Conservation (phyloP, 140 eudicot species). For the Cichorium intybus region DNA sequence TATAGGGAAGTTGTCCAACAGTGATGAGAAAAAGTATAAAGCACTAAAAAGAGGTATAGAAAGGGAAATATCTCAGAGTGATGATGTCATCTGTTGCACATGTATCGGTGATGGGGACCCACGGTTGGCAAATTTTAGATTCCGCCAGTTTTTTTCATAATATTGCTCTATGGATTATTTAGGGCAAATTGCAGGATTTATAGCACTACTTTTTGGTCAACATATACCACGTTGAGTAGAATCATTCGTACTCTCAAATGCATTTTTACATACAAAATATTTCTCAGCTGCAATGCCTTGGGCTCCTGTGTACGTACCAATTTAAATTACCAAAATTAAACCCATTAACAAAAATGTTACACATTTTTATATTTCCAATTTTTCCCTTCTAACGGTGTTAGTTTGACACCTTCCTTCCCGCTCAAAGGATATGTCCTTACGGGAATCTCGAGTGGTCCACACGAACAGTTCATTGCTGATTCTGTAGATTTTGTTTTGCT, state of each 20-base stretch:
- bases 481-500: constrained; percentile 92
- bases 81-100: too few species aligned
- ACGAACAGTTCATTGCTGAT: constrained; percentile 96
- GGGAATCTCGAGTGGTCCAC: constrained; percentile 92
- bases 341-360: background rate
- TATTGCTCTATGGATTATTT: too few species aligned
- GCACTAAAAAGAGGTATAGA: constrained; percentile 93
- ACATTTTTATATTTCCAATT: constrained; percentile 6
- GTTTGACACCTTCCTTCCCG: constrained; percentile 94
- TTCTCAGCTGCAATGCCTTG: constrained; percentile 95
- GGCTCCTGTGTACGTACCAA: constrained; percentile 91
- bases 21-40: constrained; percentile 96
- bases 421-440: constrained; percentile 85
- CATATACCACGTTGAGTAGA: constrained; percentile 90
- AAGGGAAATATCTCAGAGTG: constrained; percentile 98
- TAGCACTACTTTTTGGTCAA: constrained; percentile 95
- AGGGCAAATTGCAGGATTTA: too few species aligned
- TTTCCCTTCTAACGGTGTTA: constrained; percentile 55
- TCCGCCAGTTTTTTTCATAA: too few species aligned
- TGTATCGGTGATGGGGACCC: constrained; percentile 99
- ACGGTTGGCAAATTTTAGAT: constrained; percentile 88
- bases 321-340: background rate
- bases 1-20: constrained; percentile 86
- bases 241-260: constrained; percentile 88
- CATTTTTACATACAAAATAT: constrained; percentile 75